Conservation (phyloP, 2,329 filamentous ascomycete genomes). For the Colletotrichum graminicola region DNA sequence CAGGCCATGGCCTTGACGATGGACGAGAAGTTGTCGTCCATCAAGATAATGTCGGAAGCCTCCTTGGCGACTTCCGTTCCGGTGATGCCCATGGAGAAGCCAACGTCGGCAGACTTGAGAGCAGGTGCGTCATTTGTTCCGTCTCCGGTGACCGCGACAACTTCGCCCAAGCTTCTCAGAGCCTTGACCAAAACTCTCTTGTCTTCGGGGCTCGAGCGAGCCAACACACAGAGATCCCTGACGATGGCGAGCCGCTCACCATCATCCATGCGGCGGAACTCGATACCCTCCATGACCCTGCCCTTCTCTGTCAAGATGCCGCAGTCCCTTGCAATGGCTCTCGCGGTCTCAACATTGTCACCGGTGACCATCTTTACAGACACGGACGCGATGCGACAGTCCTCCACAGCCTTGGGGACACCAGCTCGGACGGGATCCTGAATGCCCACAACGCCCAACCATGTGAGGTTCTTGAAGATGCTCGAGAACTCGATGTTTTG, state of each 20-base stretch:
- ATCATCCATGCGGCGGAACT: conserved; percentile 66
- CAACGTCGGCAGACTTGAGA: conserved; percentile 74
- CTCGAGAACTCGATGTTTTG: conserved; percentile 64
- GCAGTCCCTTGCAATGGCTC: conserved; percentile 59
- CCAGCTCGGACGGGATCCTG: conserved; percentile 42
- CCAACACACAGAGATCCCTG: conserved; percentile 69
- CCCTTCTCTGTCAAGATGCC: conserved; percentile 71
- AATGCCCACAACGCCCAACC: conserved; percentile 54
- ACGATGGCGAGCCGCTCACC: conserved; percentile 63
- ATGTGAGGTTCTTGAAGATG: conserved; percentile 51
- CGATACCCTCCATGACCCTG: conserved; percentile 70
- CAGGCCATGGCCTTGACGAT: conserved; percentile 73
- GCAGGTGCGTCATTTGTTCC: conserved; percentile 76
- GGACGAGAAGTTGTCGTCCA: conserved; percentile 72
- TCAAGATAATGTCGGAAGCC: conserved; percentile 71
- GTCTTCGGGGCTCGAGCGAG: conserved; percentile 77
- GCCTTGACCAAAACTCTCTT: conserved; percentile 75
- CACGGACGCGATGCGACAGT: conserved; percentile 38
- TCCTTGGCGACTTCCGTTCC: conserved; percentile 75
- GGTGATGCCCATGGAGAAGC: conserved; percentile 77
- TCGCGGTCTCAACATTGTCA: conserved; percentile 63
- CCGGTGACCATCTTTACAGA: conserved; percentile 65
- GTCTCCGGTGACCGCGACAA: conserved; percentile 75
- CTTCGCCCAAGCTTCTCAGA: conserved; percentile 74
- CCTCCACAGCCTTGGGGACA: conserved; percentile 41